Base-by-base conservation (phyloP, 441 rosid genomes). In the Croton laevigatus region DNA sequence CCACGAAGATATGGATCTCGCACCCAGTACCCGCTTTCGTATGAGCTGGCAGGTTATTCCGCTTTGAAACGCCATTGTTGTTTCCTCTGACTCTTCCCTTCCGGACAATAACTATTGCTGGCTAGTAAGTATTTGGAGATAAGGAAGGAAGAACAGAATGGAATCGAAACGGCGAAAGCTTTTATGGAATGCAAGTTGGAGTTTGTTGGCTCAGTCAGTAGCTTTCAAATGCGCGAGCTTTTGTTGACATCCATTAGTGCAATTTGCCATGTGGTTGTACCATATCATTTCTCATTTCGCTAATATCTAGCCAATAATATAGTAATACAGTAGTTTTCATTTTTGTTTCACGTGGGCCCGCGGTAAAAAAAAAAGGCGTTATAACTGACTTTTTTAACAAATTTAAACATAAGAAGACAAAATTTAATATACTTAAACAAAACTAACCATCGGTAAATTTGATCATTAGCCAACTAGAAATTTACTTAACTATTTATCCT, bases 1-100 rank as follows among this genome's bases (percentile, higher is more conserved):
- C 97, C 90, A 87, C 14, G 96, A 88, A 10, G 93, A 87, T 87
- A 93, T 82, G 69, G 77, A 81, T 80, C 96, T 81, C 51, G 79
- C 69, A 60, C 90, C 84, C 0, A 60, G 32, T 46, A 65, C 52
- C 54, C 83, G 71, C 78, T 78, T 70, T 61, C 75, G 80, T 48
- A 70, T 53, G 23, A 77, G 36, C 68, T 80, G 75, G 9, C 76
- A 69, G 1, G 81, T 58, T 38, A 81, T 75, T 5, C 73, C 73
- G 61, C 59, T 83, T 37, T 78, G 73, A 49, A 86, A 75, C 66
- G 68, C 75, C 88, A 80, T 83, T 59, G 32, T 2, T 27, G 32
- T 27, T 27, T 27, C 2, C 32, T 27, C 32, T 3, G 59, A 5
- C 11, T 4, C 49, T 1, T 3, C 36, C 5, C 5, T 0, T 11